A percentile compares a stretch with the other conserved stretches of the same genome.
These are phyloP conservation scores for Artomyces pyxidatus DNA, from an alignment of 768 basidiomycete species.

Conservation along the genomic window DNA sequence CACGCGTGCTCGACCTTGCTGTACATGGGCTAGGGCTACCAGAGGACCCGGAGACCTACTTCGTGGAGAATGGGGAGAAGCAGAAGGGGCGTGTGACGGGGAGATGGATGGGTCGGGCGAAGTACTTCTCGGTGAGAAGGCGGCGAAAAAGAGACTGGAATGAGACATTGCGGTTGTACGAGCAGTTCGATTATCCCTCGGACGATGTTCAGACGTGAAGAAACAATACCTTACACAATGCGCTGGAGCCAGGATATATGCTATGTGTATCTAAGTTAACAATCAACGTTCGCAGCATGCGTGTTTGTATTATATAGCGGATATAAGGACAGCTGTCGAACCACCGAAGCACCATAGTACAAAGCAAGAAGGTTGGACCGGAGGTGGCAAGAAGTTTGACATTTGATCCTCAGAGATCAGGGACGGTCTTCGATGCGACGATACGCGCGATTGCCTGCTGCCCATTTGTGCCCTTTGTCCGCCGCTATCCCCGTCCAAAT, in stretches of 20 bases:
- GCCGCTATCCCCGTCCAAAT: conserved; percentile 57
- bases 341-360: no score
- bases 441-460: conserved; percentile 69
- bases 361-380: no score
- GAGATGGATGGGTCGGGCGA: conserved; percentile 59
- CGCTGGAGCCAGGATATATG: no score
- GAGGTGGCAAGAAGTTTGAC: no score
- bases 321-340: no score
- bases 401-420: no score
- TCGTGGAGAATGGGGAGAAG: conserved; percentile 45
- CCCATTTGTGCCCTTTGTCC: conserved; percentile 59
- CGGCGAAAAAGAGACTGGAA: conserved; percentile 87
- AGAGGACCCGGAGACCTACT: conserved; percentile 59
- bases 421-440: conserved; percentile 22
- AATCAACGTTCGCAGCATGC: neutral
- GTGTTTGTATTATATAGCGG: neutral
- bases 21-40: conserved; percentile 53
- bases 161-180: conserved; percentile 74
- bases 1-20: conserved; percentile 61
- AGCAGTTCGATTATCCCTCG: conserved; percentile 74
- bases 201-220: conserved; percentile 35
- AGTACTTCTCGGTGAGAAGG: conserved; percentile 74
- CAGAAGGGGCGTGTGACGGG: conserved; percentile 68
- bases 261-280: no score
- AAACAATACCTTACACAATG: neutral